Evolutionary conservation across 2,329 filamentous ascomycete species (phyloP), one percentile per base, ranked within the genome.

Genomic region (Helotiales sp.): DNA sequence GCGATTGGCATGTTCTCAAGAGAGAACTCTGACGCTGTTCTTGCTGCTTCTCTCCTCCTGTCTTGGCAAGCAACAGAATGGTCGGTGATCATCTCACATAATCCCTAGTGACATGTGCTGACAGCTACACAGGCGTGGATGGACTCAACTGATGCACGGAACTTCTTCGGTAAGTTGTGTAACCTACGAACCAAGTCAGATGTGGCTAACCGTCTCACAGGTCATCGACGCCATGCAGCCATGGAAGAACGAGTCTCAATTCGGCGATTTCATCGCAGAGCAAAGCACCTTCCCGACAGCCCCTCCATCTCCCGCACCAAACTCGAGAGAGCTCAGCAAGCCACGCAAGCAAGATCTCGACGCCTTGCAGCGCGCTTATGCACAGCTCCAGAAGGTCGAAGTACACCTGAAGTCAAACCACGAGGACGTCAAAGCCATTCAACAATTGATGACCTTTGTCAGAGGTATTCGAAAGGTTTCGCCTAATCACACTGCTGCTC

Each of bases 1-100:
- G 91, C 92, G 27, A 93, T 98, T 66, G 85, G 87, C 44, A 82
- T 83, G 19, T 97, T 98, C 74, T 96, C 90, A 2, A 86, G 86
- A 67, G 86, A 89, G 52, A 96, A 92, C 60, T 93, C 91, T 1
- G 93, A 99, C 75, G 92, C 93, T 42, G 88, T 97, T 61, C 82
- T 99, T 54, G 93, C 93, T 25, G 91, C 93, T 30, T 97, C 93
- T 25, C 85, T 97, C 44, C 83, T 98, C 48, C 82, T 99, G 50
- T 96, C 93, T 34, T 98, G 95, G 93, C 93, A 98, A 77, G 90
- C 91, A 55, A 95, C 88, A 59, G 93, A 98, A 77, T 98, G 93
- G 93, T 96, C 82, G 80, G 87, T 77, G 70, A 66, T 66, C 17
- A 55, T 65, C 62, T 66, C 44, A 69, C 68, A 68, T 24, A 46